Conservation (phyloP, 208 protist genomes). For the Trypanosoma caninum region DNA sequence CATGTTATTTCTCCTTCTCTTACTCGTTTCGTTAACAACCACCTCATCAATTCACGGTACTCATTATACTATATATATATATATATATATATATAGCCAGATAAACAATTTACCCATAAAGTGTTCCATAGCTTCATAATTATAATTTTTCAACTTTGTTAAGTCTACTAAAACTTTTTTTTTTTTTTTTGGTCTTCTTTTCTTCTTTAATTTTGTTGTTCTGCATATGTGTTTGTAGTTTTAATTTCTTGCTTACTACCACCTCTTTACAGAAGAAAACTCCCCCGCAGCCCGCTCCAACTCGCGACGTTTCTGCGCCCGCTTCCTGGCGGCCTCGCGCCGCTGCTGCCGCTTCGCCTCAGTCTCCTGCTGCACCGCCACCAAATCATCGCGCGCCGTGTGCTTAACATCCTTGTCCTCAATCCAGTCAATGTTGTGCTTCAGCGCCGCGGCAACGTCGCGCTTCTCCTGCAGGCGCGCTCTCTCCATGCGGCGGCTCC, state of each 20-base stretch:
- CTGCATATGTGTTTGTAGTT: background rate
- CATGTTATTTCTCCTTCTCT: background rate
- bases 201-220: background rate
- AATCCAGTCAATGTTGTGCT: constrained; percentile 94
- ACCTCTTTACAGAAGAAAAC: constrained; percentile 62
- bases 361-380: constrained; percentile 69
- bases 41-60: constrained; percentile 5
- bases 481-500: constrained; percentile 88
- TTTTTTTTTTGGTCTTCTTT: background rate
- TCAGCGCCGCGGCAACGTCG: constrained; percentile 80
- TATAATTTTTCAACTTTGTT: background rate
- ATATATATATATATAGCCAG: constrained; percentile 3
- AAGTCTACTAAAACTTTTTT: background rate
- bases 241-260: constrained; percentile 9
- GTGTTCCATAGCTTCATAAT: background rate
- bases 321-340: constrained; percentile 72
- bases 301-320: constrained; percentile 52
- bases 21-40: constrained; percentile 10
- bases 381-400: constrained; percentile 73
- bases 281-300: constrained; percentile 57
- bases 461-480: constrained; percentile 70
- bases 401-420: constrained; percentile 83
- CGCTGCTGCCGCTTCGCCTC: constrained; percentile 74
- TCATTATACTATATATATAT: constrained; percentile 5
- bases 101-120: background rate